These are phyloP conservation scores for Thamnidium elegans DNA, from an alignment of 192 early-diverging fungal genomes.

Conservation along the genomic window DNA sequence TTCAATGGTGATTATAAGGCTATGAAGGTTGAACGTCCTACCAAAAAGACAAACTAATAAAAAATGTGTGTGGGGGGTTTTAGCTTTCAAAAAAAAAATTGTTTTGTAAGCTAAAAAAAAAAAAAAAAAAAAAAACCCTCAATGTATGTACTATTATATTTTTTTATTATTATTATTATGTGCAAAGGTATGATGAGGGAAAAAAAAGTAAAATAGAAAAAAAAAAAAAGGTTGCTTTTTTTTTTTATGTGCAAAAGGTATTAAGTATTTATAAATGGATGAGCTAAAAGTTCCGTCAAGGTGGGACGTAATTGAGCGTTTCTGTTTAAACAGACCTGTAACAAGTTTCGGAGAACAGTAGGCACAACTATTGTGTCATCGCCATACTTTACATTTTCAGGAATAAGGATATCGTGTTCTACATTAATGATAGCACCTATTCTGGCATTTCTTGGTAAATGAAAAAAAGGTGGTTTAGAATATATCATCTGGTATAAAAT, in stretches of 20 bases:
- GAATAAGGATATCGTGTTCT: conserved; percentile 51
- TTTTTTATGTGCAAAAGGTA: no score
- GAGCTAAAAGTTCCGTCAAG: not conserved
- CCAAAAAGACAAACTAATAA: conserved; percentile 3
- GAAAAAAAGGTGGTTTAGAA: conserved; percentile 77
- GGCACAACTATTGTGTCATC: not conserved
- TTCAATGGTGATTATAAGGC: conserved; percentile 48
- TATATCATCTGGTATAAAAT: conserved; percentile 93
- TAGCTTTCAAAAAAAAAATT: no score
- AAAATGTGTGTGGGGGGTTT: not conserved
- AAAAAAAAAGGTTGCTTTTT: no score
- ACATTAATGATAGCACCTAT: conserved; percentile 71
- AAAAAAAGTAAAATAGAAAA: no score
- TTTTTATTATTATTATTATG: no score
- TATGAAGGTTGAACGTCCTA: conserved; percentile 38
- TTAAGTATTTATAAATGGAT: no score
- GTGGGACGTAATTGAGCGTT: not conserved
- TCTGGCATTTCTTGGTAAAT: conserved; percentile 61
- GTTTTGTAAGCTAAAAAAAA: no score
- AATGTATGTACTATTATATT: no score
- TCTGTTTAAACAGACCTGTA: not conserved
- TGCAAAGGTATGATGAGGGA: no score
- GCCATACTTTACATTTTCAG: not conserved
- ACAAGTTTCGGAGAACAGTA: not conserved
- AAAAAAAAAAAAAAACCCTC: no score